phyloP scores from a whole-genome alignment of 495 filamentous ascomycete species.

The Penicillium pancosmium region DNA sequence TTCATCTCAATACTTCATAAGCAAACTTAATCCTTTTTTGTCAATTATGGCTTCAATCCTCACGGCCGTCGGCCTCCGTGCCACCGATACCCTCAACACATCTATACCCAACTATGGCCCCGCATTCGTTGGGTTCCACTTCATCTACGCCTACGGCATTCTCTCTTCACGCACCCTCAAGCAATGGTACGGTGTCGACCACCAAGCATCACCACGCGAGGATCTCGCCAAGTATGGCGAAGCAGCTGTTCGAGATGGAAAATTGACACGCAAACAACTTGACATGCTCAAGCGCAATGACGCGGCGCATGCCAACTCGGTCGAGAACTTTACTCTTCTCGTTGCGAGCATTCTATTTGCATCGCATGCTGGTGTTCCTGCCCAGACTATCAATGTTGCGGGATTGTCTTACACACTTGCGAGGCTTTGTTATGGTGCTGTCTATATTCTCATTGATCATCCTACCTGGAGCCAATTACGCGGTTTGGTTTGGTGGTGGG shows the following conservation, averaged over 20 bases:
- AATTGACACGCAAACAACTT: conserved; percentile 47
- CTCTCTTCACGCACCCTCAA: conserved; percentile 52
- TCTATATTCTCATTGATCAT: conserved; percentile 29
- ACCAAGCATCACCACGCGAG: conserved; percentile 49
- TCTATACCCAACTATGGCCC: conserved; percentile 38
- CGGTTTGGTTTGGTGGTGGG: conserved; percentile 31
- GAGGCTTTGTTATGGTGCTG: conserved; percentile 21
- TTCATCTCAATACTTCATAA: neutral
- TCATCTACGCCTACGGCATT: conserved; percentile 50
- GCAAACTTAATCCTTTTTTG: neutral
- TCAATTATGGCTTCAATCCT: conserved; percentile 19
- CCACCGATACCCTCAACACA: conserved; percentile 7
- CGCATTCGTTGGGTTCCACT: conserved; percentile 47
- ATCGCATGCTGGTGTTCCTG: conserved; percentile 24
- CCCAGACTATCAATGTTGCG: conserved; percentile 26
- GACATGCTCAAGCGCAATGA: conserved; percentile 50
- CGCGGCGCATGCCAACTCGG: conserved; percentile 50
- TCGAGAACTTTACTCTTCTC: conserved; percentile 41
- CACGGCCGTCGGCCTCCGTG: conserved; percentile 27
- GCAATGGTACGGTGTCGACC: conserved; percentile 51
- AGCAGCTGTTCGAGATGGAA: conserved; percentile 47
- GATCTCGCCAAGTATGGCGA: conserved; percentile 50
- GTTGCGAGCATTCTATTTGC: conserved; percentile 27
- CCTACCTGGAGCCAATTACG: conserved; percentile 23
- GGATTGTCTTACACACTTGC: conserved; percentile 30